A percentile compares a stretch with the other conserved stretches of the same genome.
Conservation (phyloP, 2,329 filamentous ascomycete species). For the Sclerotinia sclerotiorum region DNA sequence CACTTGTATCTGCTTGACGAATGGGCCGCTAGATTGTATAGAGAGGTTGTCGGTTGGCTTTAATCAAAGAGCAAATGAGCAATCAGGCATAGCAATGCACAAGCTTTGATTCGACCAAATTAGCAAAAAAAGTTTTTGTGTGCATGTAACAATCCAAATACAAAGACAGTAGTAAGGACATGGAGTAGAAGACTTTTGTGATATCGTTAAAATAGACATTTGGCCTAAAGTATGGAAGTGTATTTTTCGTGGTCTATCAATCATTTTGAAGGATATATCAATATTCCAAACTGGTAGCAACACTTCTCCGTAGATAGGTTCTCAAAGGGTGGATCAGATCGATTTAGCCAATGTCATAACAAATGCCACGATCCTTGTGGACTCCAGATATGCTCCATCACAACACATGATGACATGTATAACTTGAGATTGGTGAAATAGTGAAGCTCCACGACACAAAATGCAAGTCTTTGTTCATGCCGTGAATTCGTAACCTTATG, state of each 20-base stretch:
- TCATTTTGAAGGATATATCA: not conserved
- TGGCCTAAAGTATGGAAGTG: not conserved
- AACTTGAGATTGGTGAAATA: not conserved
- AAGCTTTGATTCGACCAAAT: not conserved
- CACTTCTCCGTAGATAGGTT: too few species aligned
- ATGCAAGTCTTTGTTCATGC: conserved; percentile 8
- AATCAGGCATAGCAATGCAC: not conserved
- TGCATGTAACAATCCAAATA: not conserved
- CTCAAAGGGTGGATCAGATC: not conserved
- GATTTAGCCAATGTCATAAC: not conserved
- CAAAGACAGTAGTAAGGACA: not conserved
- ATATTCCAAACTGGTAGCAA: not conserved
- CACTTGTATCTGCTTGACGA: not conserved
- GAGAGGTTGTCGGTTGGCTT: too few species aligned
- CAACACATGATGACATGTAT: conserved; percentile 9
- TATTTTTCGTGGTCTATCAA: not conserved
- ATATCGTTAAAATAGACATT: too few species aligned
- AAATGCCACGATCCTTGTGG: conserved; percentile 15
- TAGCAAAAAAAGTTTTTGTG: too few species aligned
- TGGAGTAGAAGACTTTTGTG: not conserved
- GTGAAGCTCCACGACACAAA: not conserved
- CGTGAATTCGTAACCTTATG: not conserved
- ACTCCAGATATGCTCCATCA: not conserved
- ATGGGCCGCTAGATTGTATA: not conserved
- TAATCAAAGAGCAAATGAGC: not conserved